These are phyloP conservation scores for Iris pallida DNA, from an alignment of 116 monocot species.

Conservation along the genomic window DNA sequence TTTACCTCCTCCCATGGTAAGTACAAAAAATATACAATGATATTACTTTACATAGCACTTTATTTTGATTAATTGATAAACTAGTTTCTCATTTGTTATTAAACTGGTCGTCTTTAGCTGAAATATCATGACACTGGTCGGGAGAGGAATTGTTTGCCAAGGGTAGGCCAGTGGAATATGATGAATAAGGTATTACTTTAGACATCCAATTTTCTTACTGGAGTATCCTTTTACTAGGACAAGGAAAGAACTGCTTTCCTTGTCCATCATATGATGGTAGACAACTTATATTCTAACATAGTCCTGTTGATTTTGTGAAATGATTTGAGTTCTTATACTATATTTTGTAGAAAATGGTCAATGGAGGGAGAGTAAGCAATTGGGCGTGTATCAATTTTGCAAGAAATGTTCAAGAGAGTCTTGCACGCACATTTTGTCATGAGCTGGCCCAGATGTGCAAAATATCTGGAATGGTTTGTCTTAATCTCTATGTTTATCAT, in stretches of 20 bases:
- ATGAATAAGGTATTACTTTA: conserved; percentile 43
- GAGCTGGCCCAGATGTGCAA: conserved; percentile 75
- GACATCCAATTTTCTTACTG: no score
- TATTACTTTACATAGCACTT: background rate
- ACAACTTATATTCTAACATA: no score
- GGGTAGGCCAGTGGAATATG: conserved; percentile 64
- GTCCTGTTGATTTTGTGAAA: no score
- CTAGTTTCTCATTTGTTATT: background rate
- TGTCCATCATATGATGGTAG: no score
- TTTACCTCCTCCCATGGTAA: conserved; percentile 64
- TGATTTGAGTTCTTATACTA: no score
- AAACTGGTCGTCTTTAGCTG: conserved; percentile 27
- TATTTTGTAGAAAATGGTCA: conserved; percentile 77
- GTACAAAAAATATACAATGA: background rate
- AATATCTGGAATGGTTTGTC: conserved; percentile 79
- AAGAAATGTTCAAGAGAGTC: conserved; percentile 48
- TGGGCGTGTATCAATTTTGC: conserved; percentile 91
- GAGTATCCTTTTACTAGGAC: no score
- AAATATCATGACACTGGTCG: conserved; percentile 54
- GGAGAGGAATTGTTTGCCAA: conserved; percentile 49
- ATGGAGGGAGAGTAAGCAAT: conserved; percentile 74
- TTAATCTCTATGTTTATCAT: background rate
- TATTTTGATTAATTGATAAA: background rate
- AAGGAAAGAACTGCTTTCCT: no score
- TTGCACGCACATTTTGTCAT: conserved; percentile 43